Evolutionary conservation across 202 grass and related monocot species (phyloP).

Genomic region (Dendrocalamus latiflorus): DNA sequence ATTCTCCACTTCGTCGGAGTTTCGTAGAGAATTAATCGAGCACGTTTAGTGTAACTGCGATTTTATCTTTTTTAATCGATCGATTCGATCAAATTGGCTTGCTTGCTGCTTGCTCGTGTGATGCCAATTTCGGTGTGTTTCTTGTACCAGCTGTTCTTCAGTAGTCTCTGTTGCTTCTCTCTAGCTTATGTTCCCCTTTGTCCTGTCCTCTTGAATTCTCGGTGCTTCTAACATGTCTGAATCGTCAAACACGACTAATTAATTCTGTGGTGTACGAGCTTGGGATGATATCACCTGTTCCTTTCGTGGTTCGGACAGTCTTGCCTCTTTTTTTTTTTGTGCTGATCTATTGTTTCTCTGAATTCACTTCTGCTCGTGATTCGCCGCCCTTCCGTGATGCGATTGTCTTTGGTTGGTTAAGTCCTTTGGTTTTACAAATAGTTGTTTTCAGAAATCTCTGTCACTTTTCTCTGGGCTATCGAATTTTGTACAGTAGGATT

Average conservation of each 20-base stretch:
- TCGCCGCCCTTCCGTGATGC: not conserved
- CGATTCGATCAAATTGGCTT: not conserved
- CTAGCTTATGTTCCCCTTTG: not conserved
- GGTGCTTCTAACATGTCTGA: not conserved
- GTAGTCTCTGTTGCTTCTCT: not conserved
- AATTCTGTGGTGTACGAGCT: constrained; percentile 2
- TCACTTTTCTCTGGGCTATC: not conserved
- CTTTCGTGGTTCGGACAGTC: constrained; percentile 8
- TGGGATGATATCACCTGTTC: constrained; percentile 21
- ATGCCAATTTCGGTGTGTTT: not conserved
- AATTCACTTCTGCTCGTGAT: not conserved
- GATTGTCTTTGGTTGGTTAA: not conserved
- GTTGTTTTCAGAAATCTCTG: not conserved
- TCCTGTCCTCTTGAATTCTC: constrained; percentile 14
- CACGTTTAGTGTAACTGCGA: not conserved
- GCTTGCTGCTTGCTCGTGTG: not conserved
- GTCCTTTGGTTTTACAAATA: not conserved
- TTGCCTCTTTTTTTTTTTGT: not conserved
- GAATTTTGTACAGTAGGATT: not conserved
- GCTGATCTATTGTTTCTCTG: not conserved
- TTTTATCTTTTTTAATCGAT: not conserved
- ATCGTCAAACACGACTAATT: constrained; percentile 2
- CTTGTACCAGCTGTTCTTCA: not conserved
- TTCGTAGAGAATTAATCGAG: not conserved
- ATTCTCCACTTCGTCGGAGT: not conserved